phyloP scores from a whole-genome alignment of 495 filamentous ascomycete species.

The Xylaria nigripes region DNA sequence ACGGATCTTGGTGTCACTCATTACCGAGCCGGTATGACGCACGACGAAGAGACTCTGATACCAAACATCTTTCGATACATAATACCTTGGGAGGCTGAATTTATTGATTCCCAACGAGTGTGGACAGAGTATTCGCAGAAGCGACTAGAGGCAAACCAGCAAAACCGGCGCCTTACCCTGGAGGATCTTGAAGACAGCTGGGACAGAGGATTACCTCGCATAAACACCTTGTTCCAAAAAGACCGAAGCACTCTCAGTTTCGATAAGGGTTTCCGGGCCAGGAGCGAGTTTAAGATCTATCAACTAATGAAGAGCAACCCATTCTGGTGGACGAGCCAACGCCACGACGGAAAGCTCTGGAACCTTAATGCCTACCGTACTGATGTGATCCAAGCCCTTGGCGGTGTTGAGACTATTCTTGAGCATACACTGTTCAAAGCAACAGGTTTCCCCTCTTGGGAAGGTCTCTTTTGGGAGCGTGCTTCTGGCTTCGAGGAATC shows the following conservation, averaged over 20 bases:
- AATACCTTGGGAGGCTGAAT: constrained; percentile 98
- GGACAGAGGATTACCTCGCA: constrained; percentile 96
- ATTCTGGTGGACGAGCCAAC: constrained; percentile 98
- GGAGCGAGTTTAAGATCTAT: constrained; percentile 97
- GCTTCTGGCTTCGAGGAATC: constrained; percentile 71
- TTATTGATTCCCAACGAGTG: constrained; percentile 96
- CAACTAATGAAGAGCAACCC: constrained; percentile 99
- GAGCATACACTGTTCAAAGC: constrained; percentile 99
- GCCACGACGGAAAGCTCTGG: constrained; percentile 98
- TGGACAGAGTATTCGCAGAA: constrained; percentile 99
- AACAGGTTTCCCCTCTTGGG: constrained; percentile 97
- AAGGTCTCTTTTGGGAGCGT: constrained; percentile 97
- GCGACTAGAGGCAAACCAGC: constrained; percentile 91
- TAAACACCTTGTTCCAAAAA: constrained; percentile 99
- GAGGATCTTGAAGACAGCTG: constrained; percentile 98
- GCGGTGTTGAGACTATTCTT: constrained; percentile 98
- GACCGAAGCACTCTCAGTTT: constrained; percentile 96
- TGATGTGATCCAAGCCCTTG: constrained; percentile 96
- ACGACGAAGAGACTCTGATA: constrained; percentile 95
- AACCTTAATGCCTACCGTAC: constrained; percentile 97
- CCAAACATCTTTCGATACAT: constrained; percentile 99
- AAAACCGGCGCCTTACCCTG: constrained; percentile 88
- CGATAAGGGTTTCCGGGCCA: constrained; percentile 94
- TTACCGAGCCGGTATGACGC: constrained; percentile 96
- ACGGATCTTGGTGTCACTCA: constrained; percentile 97